Evolutionary conservation across 768 basidiomycete genomes (phyloP), one percentile per base, ranked within the genome.

Genomic region (Naganishia vaughanmartiniae): DNA sequence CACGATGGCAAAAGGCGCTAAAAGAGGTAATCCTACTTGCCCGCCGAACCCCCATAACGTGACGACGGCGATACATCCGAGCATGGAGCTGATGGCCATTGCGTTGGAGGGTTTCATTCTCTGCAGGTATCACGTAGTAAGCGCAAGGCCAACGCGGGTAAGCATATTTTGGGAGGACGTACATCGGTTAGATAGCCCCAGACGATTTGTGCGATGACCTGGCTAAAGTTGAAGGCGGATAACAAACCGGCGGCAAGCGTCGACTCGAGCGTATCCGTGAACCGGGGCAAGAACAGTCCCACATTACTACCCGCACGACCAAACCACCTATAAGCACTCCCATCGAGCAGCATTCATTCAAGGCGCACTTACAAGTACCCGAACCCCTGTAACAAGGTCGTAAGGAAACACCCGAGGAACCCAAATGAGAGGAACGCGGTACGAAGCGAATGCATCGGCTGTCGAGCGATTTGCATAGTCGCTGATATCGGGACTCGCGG

Each of bases 101-200:
- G 73, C 74, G 7, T 65, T 55, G 14, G 73, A 33, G 7, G 74
- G 72, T 36, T 60, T 69, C 65, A 73, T 75, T 12, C 70, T 57
- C 74, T 75, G 48, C 21, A 42, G 42, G 39, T 36, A 9, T 9
- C 17, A 53, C 12, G 14, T 24, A 4, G 30, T 28, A 12, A 48
- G 12, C 45, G 19, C 9, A 15, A 17, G 19, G 19, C 33, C 36
- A 46, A 46, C 4, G 14, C 15, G 17, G 0, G 48, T 2, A 14
- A 11, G 31, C 33, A 11, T n/a, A 17, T 24, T 42, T 21, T 34
- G 12, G 15, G 26, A 19, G 14, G 1, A 70, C 74, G 65, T 55
- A 74, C 74, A 66, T 74, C 74, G 5, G 74, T 74, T 19, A 74
- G 28, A 31, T 60, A 66, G 48, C 74, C 74, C 74, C 74, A 74